Evolutionary conservation across 305 asterid species (phyloP).

Genomic region (Plantago lanceolata): DNA sequence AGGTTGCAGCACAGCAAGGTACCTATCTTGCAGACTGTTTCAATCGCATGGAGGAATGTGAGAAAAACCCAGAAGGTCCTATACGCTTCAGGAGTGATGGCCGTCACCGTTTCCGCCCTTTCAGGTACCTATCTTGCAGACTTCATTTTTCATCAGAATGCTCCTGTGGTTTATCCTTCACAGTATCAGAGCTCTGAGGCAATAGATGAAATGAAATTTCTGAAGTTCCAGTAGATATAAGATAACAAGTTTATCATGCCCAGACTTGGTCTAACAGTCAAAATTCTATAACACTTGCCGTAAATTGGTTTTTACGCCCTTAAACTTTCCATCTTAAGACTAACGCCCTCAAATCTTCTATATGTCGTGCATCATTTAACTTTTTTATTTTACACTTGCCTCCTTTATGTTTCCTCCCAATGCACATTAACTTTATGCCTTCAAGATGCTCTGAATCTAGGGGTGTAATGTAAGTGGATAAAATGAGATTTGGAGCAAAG

Average conservation of each 20-base stretch:
- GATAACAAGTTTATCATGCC: constrained; percentile 4
- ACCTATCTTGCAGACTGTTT: constrained; percentile 88
- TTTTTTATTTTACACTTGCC: neutral
- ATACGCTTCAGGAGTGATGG: constrained; percentile 91
- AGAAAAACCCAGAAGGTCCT: constrained; percentile 90
- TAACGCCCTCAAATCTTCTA: neutral
- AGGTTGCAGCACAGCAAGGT: constrained; percentile 99
- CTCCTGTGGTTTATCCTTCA: neutral
- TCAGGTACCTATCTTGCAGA: constrained; percentile 49
- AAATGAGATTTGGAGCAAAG: no score
- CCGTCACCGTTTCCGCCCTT: constrained; percentile 87
- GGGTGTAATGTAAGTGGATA: no score
- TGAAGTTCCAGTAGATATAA: constrained; percentile 1
- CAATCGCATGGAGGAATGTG: constrained; percentile 87
- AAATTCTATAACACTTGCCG: neutral
- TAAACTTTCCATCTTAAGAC: neutral
- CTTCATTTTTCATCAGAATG: constrained; percentile 4
- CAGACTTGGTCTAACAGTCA: neutral
- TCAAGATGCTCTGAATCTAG: neutral
- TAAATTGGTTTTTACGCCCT: no score
- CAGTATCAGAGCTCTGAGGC: neutral
- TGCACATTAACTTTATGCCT: neutral
- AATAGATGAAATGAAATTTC: neutral
- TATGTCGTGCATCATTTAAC: neutral
- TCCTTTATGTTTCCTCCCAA: neutral